These are phyloP conservation scores for Physaria fendleri DNA, from an alignment of 345 rosid genomes.

Conservation along the genomic window DNA sequence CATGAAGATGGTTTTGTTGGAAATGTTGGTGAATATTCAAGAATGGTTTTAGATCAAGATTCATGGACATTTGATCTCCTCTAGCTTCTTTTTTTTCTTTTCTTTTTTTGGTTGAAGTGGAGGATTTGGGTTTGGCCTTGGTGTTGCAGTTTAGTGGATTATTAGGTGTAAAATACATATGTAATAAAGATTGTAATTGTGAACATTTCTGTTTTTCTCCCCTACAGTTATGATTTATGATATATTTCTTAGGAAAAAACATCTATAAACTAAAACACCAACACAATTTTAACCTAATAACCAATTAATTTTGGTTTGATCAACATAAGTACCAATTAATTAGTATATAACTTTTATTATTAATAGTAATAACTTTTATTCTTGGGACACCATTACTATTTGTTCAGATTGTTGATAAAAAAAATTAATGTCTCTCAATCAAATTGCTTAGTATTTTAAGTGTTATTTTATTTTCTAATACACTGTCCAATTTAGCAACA, in stretches of 20 bases:
- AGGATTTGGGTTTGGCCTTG: slow-evolving; percentile 2
- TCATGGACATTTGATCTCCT: slow-evolving; percentile 25
- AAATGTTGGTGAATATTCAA: slow-evolving; percentile 25
- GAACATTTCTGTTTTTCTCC: slow-evolving; percentile 2
- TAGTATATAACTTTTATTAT: too few species aligned
- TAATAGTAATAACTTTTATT: too few species aligned
- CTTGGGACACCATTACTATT: too few species aligned
- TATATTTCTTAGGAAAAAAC: not conserved
- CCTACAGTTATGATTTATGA: not conserved
- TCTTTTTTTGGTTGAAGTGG: not conserved
- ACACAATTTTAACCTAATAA: too few species aligned
- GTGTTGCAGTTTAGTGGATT: slow-evolving; percentile 12
- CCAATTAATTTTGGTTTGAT: too few species aligned
- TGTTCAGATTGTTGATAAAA: not conserved
- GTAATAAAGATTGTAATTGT: slow-evolving; percentile 22
- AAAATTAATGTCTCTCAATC: not conserved
- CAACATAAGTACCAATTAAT: too few species aligned
- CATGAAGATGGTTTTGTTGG: slow-evolving; percentile 22
- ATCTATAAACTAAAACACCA: not conserved
- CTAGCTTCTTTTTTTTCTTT: not conserved
- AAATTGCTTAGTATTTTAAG: too few species aligned
- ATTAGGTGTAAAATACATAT: slow-evolving; percentile 14
- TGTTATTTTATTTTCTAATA: too few species aligned
- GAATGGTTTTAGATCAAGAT: slow-evolving; percentile 28
- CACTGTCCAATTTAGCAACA: too few species aligned